A percentile compares a stretch with the other conserved stretches of the same genome.
phyloP scores from a whole-genome alignment of 345 rosid species.

The Rhizophora mangle region DNA sequence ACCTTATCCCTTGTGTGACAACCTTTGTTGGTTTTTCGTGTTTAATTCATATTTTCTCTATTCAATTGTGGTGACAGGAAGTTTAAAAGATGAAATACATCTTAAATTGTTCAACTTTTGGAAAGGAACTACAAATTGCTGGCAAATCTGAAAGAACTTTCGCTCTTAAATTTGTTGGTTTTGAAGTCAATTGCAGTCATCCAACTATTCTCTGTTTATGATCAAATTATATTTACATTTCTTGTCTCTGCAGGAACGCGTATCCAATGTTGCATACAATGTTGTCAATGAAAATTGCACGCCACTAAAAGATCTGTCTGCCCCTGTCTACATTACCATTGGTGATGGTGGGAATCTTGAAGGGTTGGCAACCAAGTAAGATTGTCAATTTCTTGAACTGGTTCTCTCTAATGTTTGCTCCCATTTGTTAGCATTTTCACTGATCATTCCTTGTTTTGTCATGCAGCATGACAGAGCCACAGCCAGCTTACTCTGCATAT shows the following conservation, averaged over 20 bases:
- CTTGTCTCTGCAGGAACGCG: slow-evolving; percentile 52
- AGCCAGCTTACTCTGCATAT: slow-evolving; percentile 82
- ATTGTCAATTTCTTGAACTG: not conserved
- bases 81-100: not conserved
- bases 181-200: not conserved
- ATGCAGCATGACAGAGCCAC: slow-evolving; percentile 84
- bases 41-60: not conserved
- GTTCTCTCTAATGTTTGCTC: not conserved
- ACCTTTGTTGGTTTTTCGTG: not conserved
- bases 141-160: not conserved
- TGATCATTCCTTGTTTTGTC: slow-evolving; percentile 1
- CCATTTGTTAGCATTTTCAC: not conserved
- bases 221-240: not conserved
- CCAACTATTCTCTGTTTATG: not conserved
- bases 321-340: slow-evolving; percentile 75
- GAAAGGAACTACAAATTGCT: not conserved
- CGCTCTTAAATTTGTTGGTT: not conserved
- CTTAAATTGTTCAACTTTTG: not conserved
- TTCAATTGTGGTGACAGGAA: no score
- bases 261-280: slow-evolving; percentile 77
- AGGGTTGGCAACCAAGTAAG: slow-evolving; percentile 76
- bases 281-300: slow-evolving; percentile 51
- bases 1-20: not conserved
- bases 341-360: slow-evolving; percentile 92
- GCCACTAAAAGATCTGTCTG: slow-evolving; percentile 61